phyloP scores from a whole-genome alignment of 768 basidiomycete species.

The Boletus rubropictus region DNA sequence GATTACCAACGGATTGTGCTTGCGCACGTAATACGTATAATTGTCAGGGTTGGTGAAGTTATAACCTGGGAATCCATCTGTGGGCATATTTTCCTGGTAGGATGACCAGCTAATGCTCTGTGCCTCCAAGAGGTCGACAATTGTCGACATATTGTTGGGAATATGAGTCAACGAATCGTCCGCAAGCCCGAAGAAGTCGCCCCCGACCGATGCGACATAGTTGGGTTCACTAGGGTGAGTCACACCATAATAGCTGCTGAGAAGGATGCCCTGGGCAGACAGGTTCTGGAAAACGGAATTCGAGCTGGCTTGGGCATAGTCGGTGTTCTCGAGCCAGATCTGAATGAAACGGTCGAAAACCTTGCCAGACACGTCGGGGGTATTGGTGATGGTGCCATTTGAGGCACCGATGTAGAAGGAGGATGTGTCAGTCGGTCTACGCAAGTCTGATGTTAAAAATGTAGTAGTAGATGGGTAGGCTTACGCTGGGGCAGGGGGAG shows the following conservation, averaged over 20 bases:
- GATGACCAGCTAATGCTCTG: conserved; percentile 54
- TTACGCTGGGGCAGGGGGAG: conserved; percentile 27
- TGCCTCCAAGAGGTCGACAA: conserved; percentile 56
- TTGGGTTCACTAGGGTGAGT: conserved; percentile 64
- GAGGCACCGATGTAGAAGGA: conserved; percentile 38
- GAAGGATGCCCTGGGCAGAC: conserved; percentile 44
- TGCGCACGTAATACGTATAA: conserved; percentile 51
- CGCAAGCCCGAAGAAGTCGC: conserved; percentile 48
- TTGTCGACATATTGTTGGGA: conserved; percentile 46
- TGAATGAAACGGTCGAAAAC: conserved; percentile 45
- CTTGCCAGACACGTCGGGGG: conserved; percentile 35
- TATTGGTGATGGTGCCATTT: conserved; percentile 40
- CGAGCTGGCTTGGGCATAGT: conserved; percentile 34
- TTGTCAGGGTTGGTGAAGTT: conserved; percentile 28
- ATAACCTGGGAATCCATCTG: conserved; percentile 41
- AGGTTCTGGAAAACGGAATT: conserved; percentile 33
- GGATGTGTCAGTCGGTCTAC: conserved; percentile 27
- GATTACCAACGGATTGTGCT: conserved; percentile 51
- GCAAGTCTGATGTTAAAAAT: not conserved
- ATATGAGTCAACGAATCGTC: conserved; percentile 34
- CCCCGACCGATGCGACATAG: conserved; percentile 43
- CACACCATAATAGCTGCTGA: conserved; percentile 42
- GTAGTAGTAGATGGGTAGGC: not conserved
- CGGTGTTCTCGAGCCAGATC: conserved; percentile 63
- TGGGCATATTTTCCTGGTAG: conserved; percentile 57